Evolutionary conservation across 129 eudicot genomes (phyloP), one percentile per base, ranked within the genome.

Genomic region (Artemisia argyi): DNA sequence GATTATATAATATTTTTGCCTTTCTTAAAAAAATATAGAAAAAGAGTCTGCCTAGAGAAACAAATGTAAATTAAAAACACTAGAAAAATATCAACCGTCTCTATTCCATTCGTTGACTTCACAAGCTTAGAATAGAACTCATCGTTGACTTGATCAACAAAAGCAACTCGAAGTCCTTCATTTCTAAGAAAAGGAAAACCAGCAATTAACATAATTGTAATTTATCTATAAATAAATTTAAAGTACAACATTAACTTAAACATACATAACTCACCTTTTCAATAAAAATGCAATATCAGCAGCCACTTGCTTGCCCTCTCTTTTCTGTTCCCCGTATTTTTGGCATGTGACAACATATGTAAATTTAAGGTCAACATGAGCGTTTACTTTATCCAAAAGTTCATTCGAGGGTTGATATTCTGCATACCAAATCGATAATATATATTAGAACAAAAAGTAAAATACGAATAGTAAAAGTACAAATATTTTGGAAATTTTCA

Each of bases 101-200:
- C 98, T 69, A 87, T 91, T 24, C 97, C 97, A 46, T 86, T 90
- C 72, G 87, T 90, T 71, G 83, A 97, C 83, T 94, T 94, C 71
- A 94, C 96, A 39, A 94, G 97, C 76, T 94, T 94, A 24, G 98
- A 94, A 81, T 66, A 87, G 76, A 67, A 94, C 71, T 86, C 89
- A 17, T 84, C 87, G 39, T 90, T 74, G 63, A 85, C 87, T 73
- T 65, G 65, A 18, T 97, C 98, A 67, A 94, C 90, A 73, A 78
- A 94, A 57, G 98, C 98, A 74, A 94, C 96, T 65, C 98, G 92
- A 63, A 94, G 98, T 82, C 91, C 98, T 81, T 94, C 98, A 81
- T 94, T 84, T 84, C 97, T 93, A 32, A 32, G 3, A 32, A 11
- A 75, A 46, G 19, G 26, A 60, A n/a, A 80, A 18, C 47, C 59